These are phyloP conservation scores for Penicillium dipodomyicola DNA, from an alignment of 495 filamentous ascomycete species.

Conservation along the genomic window DNA sequence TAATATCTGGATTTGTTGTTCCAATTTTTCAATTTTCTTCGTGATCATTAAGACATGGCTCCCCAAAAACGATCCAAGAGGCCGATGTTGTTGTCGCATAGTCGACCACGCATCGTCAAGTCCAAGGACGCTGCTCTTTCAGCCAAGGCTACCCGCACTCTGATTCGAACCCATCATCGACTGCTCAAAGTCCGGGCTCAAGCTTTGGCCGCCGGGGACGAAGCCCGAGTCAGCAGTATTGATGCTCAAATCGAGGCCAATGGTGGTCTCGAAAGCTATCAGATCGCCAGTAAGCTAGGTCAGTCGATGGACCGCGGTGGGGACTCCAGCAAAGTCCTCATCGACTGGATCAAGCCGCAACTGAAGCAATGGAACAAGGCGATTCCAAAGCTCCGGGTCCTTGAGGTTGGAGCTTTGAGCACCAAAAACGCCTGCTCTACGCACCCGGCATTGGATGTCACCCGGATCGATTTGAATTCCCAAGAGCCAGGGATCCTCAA, in stretches of 20 bases:
- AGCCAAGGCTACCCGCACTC: constrained; percentile 70
- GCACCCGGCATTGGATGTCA: constrained; percentile 66
- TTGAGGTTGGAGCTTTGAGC: constrained; percentile 90
- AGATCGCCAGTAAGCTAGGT: constrained; percentile 83
- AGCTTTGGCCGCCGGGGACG: constrained; percentile 64
- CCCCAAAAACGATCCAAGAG: constrained; percentile 36
- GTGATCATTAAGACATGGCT: constrained; percentile 5
- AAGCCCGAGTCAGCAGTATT: constrained; percentile 51
- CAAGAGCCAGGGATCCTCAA: constrained; percentile 74
- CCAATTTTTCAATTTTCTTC: background rate
- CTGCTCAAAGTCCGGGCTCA: constrained; percentile 73
- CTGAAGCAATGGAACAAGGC: constrained; percentile 28
- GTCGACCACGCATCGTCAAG: constrained; percentile 60
- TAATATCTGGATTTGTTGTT: too few species aligned
- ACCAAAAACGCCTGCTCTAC: constrained; percentile 79
- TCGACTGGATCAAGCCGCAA: constrained; percentile 74
- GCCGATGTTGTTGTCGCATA: constrained; percentile 58
- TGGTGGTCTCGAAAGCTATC: constrained; percentile 82
- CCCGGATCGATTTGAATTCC: constrained; percentile 87
- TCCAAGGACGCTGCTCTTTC: constrained; percentile 62
- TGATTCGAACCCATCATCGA: constrained; percentile 83
- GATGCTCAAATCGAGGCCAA: constrained; percentile 59
- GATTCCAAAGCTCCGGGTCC: constrained; percentile 53
- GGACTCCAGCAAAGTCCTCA: constrained; percentile 80
- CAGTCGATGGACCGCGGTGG: constrained; percentile 83